A percentile compares a stretch with the other conserved stretches of the same genome.
Conservation (phyloP, 768 basidiomycete genomes). For the Xerocomus potaroensis region DNA sequence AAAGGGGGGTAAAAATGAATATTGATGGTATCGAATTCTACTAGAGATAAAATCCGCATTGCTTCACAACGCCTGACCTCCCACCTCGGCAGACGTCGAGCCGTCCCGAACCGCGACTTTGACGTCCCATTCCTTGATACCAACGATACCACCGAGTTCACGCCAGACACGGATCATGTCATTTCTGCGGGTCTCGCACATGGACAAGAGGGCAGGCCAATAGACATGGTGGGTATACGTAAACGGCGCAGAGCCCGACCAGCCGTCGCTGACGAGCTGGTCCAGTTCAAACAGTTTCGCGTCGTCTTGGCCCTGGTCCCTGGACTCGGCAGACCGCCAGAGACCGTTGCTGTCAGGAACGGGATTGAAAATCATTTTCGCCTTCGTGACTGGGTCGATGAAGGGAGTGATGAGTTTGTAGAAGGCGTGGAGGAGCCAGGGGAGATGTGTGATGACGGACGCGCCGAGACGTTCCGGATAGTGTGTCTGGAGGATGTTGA, state of each 20-base stretch:
- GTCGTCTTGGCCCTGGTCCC: conserved; percentile 15
- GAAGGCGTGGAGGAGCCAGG: conserved; percentile 70
- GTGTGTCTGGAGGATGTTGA: conserved; percentile 72
- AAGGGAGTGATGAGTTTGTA: conserved; percentile 77
- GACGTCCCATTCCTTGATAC: conserved; percentile 77
- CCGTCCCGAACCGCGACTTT: conserved; percentile 38
- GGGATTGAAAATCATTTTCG: conserved; percentile 76
- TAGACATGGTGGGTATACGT: conserved; percentile 72
- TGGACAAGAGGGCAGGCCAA: conserved; percentile 60
- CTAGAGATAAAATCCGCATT: no score
- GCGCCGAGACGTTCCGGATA: conserved; percentile 83
- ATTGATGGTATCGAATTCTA: conserved; percentile 3
- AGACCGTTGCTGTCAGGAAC: conserved; percentile 23
- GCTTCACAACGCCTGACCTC: conserved; percentile 11
- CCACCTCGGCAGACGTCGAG: background rate
- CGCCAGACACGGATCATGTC: conserved; percentile 61
- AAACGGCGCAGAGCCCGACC: conserved; percentile 66
- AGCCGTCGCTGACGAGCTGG: conserved; percentile 65
- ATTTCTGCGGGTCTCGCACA: conserved; percentile 49
- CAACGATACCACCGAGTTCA: conserved; percentile 61
- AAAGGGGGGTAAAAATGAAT: no score
- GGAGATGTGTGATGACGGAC: conserved; percentile 75
- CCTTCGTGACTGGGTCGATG: conserved; percentile 76
- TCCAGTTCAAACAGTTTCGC: conserved; percentile 55
- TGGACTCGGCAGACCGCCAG: conserved; percentile 23